A percentile compares a stretch with the other conserved stretches of the same genome.
phyloP scores from a whole-genome alignment of 2,329 filamentous ascomycete genomes.

The Colletotrichum sp. region DNA sequence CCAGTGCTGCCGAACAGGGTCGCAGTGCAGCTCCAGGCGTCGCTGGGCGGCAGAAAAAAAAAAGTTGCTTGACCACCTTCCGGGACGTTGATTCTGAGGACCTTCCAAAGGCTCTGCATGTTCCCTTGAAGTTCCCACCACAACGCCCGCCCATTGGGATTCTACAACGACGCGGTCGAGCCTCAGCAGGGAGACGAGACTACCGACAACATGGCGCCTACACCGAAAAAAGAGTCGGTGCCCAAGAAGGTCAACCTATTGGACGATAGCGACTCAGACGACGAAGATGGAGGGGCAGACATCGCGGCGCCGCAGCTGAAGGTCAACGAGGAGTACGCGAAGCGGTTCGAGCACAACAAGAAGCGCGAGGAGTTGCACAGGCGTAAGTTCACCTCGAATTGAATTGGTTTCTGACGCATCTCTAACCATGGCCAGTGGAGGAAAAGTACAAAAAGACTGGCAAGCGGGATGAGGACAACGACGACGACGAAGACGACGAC shows the following conservation, averaged over 20 bases:
- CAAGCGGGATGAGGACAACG: slow-evolving; percentile 51
- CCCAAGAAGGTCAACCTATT: slow-evolving; percentile 56
- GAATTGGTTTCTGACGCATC: neutral
- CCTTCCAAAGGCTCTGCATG: neutral
- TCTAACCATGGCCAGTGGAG: slow-evolving; percentile 65
- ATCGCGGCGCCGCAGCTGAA: slow-evolving; percentile 59
- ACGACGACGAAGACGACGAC: slow-evolving; percentile 56
- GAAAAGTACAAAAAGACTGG: slow-evolving; percentile 74
- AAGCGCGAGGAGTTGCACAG: slow-evolving; percentile 86
- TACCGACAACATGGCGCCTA: neutral
- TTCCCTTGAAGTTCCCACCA: neutral
- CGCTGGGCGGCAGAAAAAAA: slow-evolving; percentile 19
- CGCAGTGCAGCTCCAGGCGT: slow-evolving; percentile 1
- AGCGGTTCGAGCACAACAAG: slow-evolving; percentile 94
- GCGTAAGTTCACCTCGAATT: slow-evolving; percentile 47
- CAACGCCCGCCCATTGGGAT: neutral
- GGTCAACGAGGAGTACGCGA: slow-evolving; percentile 90
- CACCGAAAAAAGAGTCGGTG: slow-evolving; percentile 10
- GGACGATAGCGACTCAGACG: slow-evolving; percentile 60
- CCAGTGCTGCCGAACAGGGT: neutral
- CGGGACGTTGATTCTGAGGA: neutral
- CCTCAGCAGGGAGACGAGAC: neutral
- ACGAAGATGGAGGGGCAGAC: slow-evolving; percentile 44
- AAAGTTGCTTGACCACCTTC: slow-evolving; percentile 20
- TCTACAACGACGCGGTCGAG: neutral